phyloP scores from a whole-genome alignment of 768 basidiomycete genomes.

The Porphyrellus cyaneotinctus region DNA sequence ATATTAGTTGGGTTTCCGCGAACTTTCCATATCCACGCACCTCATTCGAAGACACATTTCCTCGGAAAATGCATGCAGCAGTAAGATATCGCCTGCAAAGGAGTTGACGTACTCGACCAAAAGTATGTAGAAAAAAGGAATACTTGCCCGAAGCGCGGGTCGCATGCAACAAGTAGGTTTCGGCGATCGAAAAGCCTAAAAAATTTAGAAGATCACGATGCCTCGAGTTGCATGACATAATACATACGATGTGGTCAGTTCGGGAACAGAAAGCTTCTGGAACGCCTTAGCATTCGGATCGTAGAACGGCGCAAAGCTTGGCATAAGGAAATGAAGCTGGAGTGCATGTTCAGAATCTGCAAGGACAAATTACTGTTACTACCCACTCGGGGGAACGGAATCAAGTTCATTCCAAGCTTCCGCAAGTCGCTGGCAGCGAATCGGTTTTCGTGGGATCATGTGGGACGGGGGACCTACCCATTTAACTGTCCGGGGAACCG shows the following conservation, averaged over 20 bases:
- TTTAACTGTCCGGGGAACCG: slow-evolving; percentile 94
- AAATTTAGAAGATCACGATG: slow-evolving; percentile 1
- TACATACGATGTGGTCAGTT: slow-evolving; percentile 71
- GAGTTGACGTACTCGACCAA: not conserved
- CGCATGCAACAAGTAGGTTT: slow-evolving; percentile 78
- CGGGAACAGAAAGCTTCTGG: slow-evolving; percentile 56
- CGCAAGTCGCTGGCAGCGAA: slow-evolving; percentile 60
- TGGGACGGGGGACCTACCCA: slow-evolving; percentile 45
- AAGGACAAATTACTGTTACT: not conserved
- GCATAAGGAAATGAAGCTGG: slow-evolving; percentile 94
- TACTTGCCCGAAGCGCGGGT: slow-evolving; percentile 68
- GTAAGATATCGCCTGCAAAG: slow-evolving; percentile 72
- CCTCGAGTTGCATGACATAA: not conserved
- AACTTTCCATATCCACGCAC: slow-evolving; percentile 39
- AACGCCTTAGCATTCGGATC: slow-evolving; percentile 61
- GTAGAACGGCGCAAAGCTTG: slow-evolving; percentile 88
- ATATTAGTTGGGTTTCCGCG: not conserved
- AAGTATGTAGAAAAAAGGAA: not conserved
- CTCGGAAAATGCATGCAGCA: slow-evolving; percentile 84
- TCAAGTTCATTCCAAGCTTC: slow-evolving; percentile 88
- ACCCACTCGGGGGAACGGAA: slow-evolving; percentile 91
- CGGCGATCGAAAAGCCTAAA: slow-evolving; percentile 72
- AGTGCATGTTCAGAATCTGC: slow-evolving; percentile 1
- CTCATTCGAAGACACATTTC: slow-evolving; percentile 74
- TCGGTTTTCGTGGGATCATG: slow-evolving; percentile 2